Conservation (phyloP, 2,329 filamentous ascomycete genomes). For the Botrytis paeoniae region DNA sequence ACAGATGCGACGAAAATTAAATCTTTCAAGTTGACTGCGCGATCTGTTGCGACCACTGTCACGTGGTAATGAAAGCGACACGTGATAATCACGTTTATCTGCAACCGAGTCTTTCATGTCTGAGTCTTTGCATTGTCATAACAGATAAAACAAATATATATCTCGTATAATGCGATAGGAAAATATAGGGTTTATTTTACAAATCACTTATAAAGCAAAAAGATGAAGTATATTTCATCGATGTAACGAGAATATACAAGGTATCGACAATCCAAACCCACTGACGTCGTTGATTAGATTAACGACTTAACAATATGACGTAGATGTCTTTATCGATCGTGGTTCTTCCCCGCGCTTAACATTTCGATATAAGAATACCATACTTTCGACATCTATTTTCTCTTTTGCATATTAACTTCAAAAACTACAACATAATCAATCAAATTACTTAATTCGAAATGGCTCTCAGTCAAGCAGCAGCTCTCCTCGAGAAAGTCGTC, state of each 20-base stretch:
- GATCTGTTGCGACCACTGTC: background rate
- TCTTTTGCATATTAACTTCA: background rate
- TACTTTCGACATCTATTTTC: background rate
- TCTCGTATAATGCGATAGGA: background rate
- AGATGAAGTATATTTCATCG: background rate
- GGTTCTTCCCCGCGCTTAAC: background rate
- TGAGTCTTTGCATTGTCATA: background rate
- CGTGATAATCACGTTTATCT: background rate
- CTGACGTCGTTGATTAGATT: conserved; percentile 11
- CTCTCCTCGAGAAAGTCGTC: conserved; percentile 61
- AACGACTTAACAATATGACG: background rate
- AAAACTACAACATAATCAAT: background rate
- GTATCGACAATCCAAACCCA: background rate
- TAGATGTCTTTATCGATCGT: background rate
- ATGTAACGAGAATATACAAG: background rate
- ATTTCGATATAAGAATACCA: background rate
- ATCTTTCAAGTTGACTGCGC: background rate
- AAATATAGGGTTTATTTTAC: background rate
- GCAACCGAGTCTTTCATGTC: background rate
- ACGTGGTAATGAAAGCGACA: background rate
- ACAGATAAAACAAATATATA: background rate
- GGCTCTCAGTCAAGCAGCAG: conserved; percentile 64
- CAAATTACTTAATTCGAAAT: conserved; percentile 41
- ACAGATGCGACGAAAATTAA: background rate
- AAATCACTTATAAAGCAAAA: background rate